A percentile compares a stretch with the other conserved stretches of the same genome.
Conservation (phyloP, 306 rosid genomes). For the Prosopis cineraria region DNA sequence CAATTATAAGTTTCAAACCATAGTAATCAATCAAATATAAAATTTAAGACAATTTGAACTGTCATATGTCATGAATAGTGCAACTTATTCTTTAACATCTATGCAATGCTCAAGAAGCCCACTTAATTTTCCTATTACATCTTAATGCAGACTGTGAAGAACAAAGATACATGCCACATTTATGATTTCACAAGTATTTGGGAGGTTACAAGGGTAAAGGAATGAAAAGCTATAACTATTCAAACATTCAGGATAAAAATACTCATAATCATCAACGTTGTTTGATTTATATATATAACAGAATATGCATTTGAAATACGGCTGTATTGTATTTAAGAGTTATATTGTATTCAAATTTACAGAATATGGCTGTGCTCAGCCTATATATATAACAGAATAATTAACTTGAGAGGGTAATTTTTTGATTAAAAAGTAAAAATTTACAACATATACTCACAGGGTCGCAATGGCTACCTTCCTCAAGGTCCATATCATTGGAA, state of each 20-base stretch:
- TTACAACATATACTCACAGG: conserved; percentile 55
- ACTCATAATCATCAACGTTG: neutral
- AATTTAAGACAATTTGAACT: neutral
- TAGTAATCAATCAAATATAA: neutral
- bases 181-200: conserved; percentile 9
- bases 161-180: conserved; percentile 19
- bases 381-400: conserved; percentile 8
- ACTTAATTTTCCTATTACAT: neutral
- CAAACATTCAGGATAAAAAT: neutral
- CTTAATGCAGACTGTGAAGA: neutral
- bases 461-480: conserved; percentile 61
- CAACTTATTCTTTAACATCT: neutral
- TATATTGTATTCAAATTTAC: conserved; percentile 11
- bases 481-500: conserved; percentile 58
- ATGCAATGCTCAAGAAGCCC: neutral
- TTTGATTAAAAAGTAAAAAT: conserved; percentile 25
- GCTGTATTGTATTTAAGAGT: too few relatives aligned
- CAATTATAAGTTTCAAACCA: conserved; percentile 6
- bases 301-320: too few relatives aligned
- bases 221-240: conserved; percentile 10
- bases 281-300: too few relatives aligned
- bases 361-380: conserved; percentile 9
- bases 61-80: neutral
- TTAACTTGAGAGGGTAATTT: conserved; percentile 20
- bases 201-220: too few relatives aligned